Evolutionary conservation across 2,329 filamentous ascomycete species (phyloP), one percentile per base, ranked within the genome.

Genomic region (Diaporthe helianthi): DNA sequence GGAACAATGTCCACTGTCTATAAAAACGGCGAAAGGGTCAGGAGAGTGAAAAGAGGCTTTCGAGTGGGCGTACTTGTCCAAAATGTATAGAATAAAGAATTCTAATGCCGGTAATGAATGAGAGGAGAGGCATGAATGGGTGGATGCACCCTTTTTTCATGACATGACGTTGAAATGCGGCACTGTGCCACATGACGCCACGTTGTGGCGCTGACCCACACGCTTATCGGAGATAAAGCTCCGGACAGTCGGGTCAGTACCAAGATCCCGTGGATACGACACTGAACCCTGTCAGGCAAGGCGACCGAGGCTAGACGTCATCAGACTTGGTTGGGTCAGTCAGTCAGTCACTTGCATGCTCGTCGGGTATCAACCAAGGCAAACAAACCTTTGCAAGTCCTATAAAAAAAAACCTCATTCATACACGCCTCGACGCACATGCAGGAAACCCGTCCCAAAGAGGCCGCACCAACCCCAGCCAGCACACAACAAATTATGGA

Each of bases 271-370:
- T 15, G 12, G 13, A 10, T 22, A 7, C 26, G 41, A 61, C 19
- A 15, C 33, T 15, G 15, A 58, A 29, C 36, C 55, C 41, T 61
- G 38, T 24, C 4, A 31, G 15, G 44, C 58, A 33, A n/a, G 3
- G 41, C 26, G n/a, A 29, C 58, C 58, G 58, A 49, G 58, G 44
- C 46, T 19, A 49, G 58, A 63, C 58, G 58, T 49, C 58, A 63
- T 46, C 55, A 46, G 55, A 15, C 36, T 38, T 38, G 36, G 36
- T 15, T 17, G 36, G 10, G 31, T 33, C 31, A 19, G 38, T 31
- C 36, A 22, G 55, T 47, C 58, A 36, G 58, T 44, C 54, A 44
- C 24, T 60, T 47, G 44, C 44, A 47, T 47, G 9, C n/a, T 47
- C 4, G 19, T 47, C 4, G 19, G 24, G 36, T 2, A 4, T 15